phyloP scores from a whole-genome alignment of 176 grass and related monocot species.

The Oryza officinalis region DNA sequence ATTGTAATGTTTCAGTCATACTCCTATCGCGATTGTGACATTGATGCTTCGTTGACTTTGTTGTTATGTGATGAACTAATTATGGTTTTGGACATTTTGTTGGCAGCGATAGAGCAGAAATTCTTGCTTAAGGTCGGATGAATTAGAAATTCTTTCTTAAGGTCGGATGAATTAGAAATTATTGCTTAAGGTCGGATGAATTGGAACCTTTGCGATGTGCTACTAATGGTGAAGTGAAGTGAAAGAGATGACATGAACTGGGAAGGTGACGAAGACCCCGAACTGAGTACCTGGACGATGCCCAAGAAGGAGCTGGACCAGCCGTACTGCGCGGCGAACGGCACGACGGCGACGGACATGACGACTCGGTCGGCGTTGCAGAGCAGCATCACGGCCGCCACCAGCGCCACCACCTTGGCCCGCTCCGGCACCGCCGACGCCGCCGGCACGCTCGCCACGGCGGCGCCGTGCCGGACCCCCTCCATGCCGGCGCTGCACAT shows the following conservation, averaged over 20 bases:
- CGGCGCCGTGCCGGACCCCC: slow-evolving; percentile 47
- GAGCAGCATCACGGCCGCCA: slow-evolving; percentile 77
- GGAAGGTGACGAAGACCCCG: background rate
- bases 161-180: background rate
- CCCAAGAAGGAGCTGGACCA: slow-evolving; percentile 91
- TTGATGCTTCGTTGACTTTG: slow-evolving; percentile 29
- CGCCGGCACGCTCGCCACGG: slow-evolving; percentile 7
- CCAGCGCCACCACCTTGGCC: slow-evolving; percentile 64
- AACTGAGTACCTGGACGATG: slow-evolving; percentile 69
- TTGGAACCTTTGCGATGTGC: background rate
- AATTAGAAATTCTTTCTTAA: too few relatives aligned
- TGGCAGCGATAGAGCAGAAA: background rate
- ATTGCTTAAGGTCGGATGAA: slow-evolving; percentile 23
- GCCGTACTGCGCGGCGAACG: slow-evolving; percentile 74
- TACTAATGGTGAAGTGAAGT: background rate
- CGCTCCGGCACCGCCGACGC: slow-evolving; percentile 60
- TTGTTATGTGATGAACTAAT: background rate
- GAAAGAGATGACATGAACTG: background rate
- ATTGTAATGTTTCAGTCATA: background rate
- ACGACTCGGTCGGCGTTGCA: slow-evolving; percentile 98
- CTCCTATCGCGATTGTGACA: background rate
- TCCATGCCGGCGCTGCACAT: slow-evolving; percentile 77
- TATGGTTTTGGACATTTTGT: background rate
- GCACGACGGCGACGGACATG: slow-evolving; percentile 97
- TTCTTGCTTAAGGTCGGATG: slow-evolving; percentile 17